Evolutionary conservation across 2,329 filamentous ascomycete species (phyloP).

Genomic region (Capronia americana): DNA sequence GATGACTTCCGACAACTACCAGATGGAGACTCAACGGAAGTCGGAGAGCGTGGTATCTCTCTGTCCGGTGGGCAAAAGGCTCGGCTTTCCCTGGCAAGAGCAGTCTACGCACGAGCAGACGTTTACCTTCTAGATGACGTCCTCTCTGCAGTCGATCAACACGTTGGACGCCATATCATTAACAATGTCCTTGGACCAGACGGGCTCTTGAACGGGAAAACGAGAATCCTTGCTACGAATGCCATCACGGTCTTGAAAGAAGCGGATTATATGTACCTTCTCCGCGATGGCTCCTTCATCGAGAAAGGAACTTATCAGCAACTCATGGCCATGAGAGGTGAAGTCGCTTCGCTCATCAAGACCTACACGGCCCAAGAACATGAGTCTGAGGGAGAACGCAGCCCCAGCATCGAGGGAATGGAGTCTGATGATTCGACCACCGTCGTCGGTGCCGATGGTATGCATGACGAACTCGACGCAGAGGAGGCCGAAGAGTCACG

Average conservation of each 20-base stretch:
- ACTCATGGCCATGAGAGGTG: slow-evolving; percentile 90
- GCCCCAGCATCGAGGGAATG: slow-evolving; percentile 50
- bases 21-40: slow-evolving; percentile 94
- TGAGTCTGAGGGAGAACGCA: slow-evolving; percentile 42
- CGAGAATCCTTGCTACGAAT: slow-evolving; percentile 91
- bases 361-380: slow-evolving; percentile 68
- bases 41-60: slow-evolving; percentile 95
- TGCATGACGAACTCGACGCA: slow-evolving; percentile 58
- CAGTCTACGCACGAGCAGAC: slow-evolving; percentile 96
- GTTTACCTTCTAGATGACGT: slow-evolving; percentile 94
- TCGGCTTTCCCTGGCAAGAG: slow-evolving; percentile 85
- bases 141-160: slow-evolving; percentile 95
- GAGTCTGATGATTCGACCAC: slow-evolving; percentile 68
- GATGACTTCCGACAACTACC: slow-evolving; percentile 93
- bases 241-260: slow-evolving; percentile 89
- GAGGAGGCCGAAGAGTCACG: slow-evolving; percentile 67
- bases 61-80: slow-evolving; percentile 96
- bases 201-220: slow-evolving; percentile 83
- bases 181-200: slow-evolving; percentile 88
- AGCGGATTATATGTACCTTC: slow-evolving; percentile 83
- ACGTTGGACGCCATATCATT: slow-evolving; percentile 93
- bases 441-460: slow-evolving; percentile 58
- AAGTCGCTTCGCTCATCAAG: slow-evolving; percentile 82
- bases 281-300: slow-evolving; percentile 80
- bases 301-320: slow-evolving; percentile 92